Evolutionary conservation across 371 early-diverging fungal genomes (phyloP).

Genomic region (Mortierella sp.): DNA sequence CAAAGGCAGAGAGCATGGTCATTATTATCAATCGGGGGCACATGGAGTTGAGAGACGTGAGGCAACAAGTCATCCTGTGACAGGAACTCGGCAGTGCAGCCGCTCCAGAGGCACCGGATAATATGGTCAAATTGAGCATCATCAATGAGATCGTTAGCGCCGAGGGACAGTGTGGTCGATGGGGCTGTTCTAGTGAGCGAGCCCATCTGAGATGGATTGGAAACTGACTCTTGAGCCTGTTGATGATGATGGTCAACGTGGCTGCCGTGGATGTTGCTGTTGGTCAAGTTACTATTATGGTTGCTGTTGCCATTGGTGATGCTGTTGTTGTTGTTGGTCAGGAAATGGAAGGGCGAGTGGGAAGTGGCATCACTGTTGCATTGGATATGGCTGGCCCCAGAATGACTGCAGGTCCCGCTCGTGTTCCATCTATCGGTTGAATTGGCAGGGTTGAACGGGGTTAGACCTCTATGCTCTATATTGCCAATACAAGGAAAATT

Average conservation of each 20-base stretch:
- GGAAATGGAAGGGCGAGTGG: constrained; percentile 42
- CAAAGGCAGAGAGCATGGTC: constrained; percentile 72
- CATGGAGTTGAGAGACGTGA: constrained; percentile 82
- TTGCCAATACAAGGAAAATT: neutral
- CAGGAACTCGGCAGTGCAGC: constrained; percentile 80
- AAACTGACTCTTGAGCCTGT: constrained; percentile 10
- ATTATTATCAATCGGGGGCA: constrained; percentile 63
- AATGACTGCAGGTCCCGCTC: constrained; percentile 19
- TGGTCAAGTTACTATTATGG: neutral
- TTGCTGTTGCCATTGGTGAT: neutral
- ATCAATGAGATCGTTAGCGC: constrained; percentile 22
- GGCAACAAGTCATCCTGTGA: constrained; percentile 82
- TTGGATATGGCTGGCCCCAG: constrained; percentile 13
- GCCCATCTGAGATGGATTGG: constrained; percentile 16
- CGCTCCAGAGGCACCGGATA: constrained; percentile 79
- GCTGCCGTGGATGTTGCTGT: neutral
- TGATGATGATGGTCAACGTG: constrained; percentile 5
- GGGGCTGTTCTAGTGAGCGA: constrained; percentile 21
- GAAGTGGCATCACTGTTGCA: constrained; percentile 4
- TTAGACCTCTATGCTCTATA: neutral
- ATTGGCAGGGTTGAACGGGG: neutral
- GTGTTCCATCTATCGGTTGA: constrained; percentile 22
- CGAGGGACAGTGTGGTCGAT: constrained; percentile 23
- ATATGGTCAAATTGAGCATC: constrained; percentile 43
- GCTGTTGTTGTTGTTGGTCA: constrained; percentile 1